These are phyloP conservation scores for Termitomyces sp. DNA, from an alignment of 768 basidiomycete species.

Conservation along the genomic window DNA sequence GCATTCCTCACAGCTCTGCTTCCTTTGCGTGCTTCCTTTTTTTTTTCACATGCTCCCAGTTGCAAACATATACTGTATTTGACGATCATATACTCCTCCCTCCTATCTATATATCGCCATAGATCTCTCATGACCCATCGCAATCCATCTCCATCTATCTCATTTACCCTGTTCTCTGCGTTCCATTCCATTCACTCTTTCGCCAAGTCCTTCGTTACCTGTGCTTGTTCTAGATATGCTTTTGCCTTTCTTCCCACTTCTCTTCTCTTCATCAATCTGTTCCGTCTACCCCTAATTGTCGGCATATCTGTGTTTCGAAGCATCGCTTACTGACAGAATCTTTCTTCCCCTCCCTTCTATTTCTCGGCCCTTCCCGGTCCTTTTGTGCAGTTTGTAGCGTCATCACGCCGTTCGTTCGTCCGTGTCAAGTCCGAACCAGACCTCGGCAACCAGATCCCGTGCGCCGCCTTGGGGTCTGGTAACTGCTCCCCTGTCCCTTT, in stretches of 20 bases:
- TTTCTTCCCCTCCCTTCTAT: constrained; percentile 14
- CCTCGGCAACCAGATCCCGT: not conserved
- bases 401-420: constrained; percentile 11
- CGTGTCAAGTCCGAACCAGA: not conserved
- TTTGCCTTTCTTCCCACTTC: not conserved
- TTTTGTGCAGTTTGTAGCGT: constrained; percentile 28
- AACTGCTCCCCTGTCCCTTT: not conserved
- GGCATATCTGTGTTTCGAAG: constrained; percentile 1
- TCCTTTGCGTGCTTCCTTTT: not conserved
- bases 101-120: not conserved
- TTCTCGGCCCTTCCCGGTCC: constrained; percentile 9
- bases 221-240: not conserved
- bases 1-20: not conserved
- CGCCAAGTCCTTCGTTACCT: too few relatives aligned
- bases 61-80: not conserved
- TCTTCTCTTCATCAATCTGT: constrained; percentile 2
- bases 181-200: not conserved
- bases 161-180: not conserved
- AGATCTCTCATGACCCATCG: not conserved
- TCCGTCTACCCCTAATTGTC: not conserved
- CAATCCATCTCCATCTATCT: constrained; percentile 5
- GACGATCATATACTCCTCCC: not conserved
- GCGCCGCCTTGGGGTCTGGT: not conserved
- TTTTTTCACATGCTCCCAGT: not conserved
- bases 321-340: constrained; percentile 7